Conservation (phyloP, 768 basidiomycete species). For the Phlebiopsis flavidoalba region DNA sequence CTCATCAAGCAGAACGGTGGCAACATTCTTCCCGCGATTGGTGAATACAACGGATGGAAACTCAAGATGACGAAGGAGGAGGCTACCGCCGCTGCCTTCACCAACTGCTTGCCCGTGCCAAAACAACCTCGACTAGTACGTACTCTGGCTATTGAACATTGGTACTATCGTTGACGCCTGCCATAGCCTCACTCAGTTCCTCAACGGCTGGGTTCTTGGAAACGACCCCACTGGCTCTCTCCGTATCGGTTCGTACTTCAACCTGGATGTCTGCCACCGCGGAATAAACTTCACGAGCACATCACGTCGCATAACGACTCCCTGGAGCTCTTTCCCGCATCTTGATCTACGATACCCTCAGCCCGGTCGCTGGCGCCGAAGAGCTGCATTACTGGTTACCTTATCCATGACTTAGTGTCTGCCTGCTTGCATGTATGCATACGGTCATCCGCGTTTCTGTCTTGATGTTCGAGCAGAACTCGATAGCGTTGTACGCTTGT, state of each 20-base stretch:
- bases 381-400: neutral
- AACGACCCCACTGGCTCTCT: slow-evolving; percentile 38
- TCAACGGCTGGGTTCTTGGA: slow-evolving; percentile 71
- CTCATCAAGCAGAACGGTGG: slow-evolving; percentile 44
- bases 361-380: neutral
- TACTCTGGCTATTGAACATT: slow-evolving; percentile 9
- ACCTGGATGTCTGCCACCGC: slow-evolving; percentile 39
- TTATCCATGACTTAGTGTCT: neutral
- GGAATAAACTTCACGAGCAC: neutral
- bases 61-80: slow-evolving; percentile 49
- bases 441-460: neutral
- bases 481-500: neutral
- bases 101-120: slow-evolving; percentile 64
- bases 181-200: slow-evolving; percentile 57
- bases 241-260: slow-evolving; percentile 62
- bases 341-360: neutral
- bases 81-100: slow-evolving; percentile 53
- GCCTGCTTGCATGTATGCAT: neutral
- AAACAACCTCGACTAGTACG: slow-evolving; percentile 85
- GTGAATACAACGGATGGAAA: slow-evolving; percentile 75
- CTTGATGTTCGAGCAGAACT: neutral
- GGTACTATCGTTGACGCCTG: neutral
- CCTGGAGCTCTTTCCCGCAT: neutral
- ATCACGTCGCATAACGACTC: neutral
- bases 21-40: slow-evolving; percentile 53